Conservation (phyloP, 2,329 filamentous ascomycete species). For the Aspergillus puulaauensis region DNA sequence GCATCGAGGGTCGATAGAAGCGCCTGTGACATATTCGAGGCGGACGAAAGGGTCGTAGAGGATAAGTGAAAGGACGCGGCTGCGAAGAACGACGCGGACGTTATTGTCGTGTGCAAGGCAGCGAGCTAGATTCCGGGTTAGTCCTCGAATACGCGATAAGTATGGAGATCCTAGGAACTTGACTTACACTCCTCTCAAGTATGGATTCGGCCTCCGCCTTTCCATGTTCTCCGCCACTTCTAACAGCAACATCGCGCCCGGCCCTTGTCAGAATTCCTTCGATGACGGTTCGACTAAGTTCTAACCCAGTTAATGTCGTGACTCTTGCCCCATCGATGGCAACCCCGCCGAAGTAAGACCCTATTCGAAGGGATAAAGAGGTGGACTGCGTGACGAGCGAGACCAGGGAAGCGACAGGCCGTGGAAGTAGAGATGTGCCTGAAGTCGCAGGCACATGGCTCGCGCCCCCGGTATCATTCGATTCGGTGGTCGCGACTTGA, state of each 20-base stretch:
- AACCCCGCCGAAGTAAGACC: conserved; percentile 44
- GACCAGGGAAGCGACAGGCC: conserved; percentile 45
- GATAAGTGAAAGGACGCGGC: conserved; percentile 48
- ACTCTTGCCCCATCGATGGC: conserved; percentile 45
- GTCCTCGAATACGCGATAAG: conserved; percentile 1
- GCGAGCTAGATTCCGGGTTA: conserved; percentile 36
- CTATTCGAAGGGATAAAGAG: conserved; percentile 45
- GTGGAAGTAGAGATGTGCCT: conserved; percentile 42
- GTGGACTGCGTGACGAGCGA: conserved; percentile 46
- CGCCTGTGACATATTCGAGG: conserved; percentile 44
- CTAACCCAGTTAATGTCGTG: conserved; percentile 46
- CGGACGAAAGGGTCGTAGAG: conserved; percentile 43
- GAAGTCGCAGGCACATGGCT: conserved; percentile 28
- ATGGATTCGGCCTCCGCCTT: conserved; percentile 44
- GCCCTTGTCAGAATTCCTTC: conserved; percentile 46
- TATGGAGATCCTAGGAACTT: neutral
- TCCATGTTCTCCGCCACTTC: conserved; percentile 49
- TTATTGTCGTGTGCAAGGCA: conserved; percentile 45
- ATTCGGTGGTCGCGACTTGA: conserved; percentile 6
- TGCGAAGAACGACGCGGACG: conserved; percentile 48
- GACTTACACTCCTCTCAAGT: conserved; percentile 46
- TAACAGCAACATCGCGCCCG: conserved; percentile 43
- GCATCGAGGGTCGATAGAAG: conserved; percentile 48
- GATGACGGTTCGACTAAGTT: conserved; percentile 46
- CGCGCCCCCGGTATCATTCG: conserved; percentile 9